Evolutionary conservation across 805 yeast genomes (phyloP).

Genomic region (Saccharomyces eubayanus): DNA sequence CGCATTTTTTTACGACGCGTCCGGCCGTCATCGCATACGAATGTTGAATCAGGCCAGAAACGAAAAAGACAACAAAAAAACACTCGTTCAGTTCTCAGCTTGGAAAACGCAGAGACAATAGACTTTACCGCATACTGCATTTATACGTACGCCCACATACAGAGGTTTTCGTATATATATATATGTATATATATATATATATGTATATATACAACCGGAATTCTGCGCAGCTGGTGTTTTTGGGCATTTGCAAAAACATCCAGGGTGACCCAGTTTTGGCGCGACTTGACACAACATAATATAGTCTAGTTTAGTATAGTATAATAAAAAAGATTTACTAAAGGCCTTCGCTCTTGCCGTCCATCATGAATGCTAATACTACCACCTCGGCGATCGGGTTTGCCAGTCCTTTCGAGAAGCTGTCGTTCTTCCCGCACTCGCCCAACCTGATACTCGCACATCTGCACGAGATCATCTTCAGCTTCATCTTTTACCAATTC

Average conservation of each 20-base stretch:
- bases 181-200: neutral
- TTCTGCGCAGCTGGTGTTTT: neutral
- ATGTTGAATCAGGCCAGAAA: neutral
- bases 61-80: neutral
- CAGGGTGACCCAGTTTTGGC: neutral
- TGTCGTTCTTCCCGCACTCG: constrained; percentile 32
- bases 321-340: neutral
- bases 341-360: neutral
- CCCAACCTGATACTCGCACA: constrained; percentile 42
- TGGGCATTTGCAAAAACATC: neutral
- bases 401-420: constrained; percentile 22
- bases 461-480: constrained; percentile 63
- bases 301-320: neutral
- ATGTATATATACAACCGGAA: neutral
- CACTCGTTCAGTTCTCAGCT: neutral
- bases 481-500: constrained; percentile 51
- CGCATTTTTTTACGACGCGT: neutral
- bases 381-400: neutral
- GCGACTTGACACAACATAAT: neutral
- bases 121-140: neutral
- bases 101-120: neutral
- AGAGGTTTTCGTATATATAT: neutral
- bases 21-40: neutral
- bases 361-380: neutral
- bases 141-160: neutral